A percentile compares a stretch with the other conserved stretches of the same genome.
Conservation (phyloP, 1,284 basidiomycete species). For the Fomitopsis pinicola region DNA sequence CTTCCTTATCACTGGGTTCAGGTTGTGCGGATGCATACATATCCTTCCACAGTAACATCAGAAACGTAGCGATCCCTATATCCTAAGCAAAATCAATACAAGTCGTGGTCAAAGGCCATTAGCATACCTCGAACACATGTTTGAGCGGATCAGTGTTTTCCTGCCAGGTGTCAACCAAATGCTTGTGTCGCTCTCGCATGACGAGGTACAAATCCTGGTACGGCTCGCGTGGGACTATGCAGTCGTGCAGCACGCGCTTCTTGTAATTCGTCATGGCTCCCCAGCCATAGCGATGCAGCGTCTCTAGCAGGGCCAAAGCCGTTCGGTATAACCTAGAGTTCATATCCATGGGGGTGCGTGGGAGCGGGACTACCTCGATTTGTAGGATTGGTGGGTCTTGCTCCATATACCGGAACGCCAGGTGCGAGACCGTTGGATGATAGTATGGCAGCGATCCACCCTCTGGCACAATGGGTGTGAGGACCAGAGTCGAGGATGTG, state of each 20-base stretch:
- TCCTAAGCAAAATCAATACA: conserved; percentile 42
- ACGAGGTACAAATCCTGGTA: conserved; percentile 90
- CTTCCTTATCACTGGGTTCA: not conserved
- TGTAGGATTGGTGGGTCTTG: conserved; percentile 27
- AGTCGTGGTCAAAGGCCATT: not conserved
- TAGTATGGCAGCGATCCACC: conserved; percentile 66
- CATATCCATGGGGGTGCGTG: conserved; percentile 44
- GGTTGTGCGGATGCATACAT: conserved; percentile 40
- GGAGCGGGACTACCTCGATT: conserved; percentile 55
- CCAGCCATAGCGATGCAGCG: conserved; percentile 82
- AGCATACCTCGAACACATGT: conserved; percentile 77
- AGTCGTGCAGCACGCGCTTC: conserved; percentile 86
- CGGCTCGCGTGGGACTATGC: conserved; percentile 67
- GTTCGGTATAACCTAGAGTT: conserved; percentile 76
- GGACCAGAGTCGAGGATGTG: conserved; percentile 44
- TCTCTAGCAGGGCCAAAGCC: conserved; percentile 75
- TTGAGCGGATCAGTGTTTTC: conserved; percentile 82
- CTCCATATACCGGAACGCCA: conserved; percentile 63
- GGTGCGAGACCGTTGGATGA: conserved; percentile 67
- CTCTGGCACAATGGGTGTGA: conserved; percentile 54
- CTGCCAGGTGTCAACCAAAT: conserved; percentile 70
- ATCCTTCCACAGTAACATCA: conserved; percentile 88
- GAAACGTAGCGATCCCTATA: conserved; percentile 88
- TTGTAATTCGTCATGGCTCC: conserved; percentile 77
- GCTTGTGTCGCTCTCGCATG: conserved; percentile 81